Base-by-base conservation (phyloP, 805 yeast species). In the Tetrapisispora phaffii region DNA sequence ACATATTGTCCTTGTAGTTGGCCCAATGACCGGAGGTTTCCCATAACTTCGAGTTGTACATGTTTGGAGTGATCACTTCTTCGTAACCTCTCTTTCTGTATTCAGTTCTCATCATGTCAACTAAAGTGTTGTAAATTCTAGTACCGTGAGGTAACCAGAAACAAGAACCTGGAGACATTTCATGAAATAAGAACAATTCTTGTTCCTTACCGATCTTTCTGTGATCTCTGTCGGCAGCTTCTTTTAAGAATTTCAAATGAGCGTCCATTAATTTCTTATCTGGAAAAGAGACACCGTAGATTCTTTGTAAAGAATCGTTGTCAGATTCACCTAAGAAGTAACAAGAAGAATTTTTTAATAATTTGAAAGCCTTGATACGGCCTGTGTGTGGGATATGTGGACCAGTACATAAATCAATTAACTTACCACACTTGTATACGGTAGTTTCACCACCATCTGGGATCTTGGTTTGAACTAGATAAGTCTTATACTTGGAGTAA, bases 101-200 rank as follows among this genome's bases (percentile, higher is more conserved):
- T 72, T 93, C 95, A 44, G 67, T 63, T 70, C 90, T 79, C 70
- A 93, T 64, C 67, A 87, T 68, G 28, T 85, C 88, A 56, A 80
- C 79, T 66, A 93, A 74, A 48, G 86, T 78, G 69, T 86, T 86
- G 76, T 93, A 93, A 63, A 93, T 93, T 72, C 97, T 84, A 41
- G 99, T 81, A 69, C 99, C 99, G 62, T 90, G 98, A 42, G 99
- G 99, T 59, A 93, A 76, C 97, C 97, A 93, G 79, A 93, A 93
- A 49, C 95, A 89, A 34, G 94, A 80, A 54, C 99, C 99, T 45
- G 99, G 99, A 17, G 96, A 85, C 83, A 90, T 71, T 69, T 93
- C 98, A 68, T 93, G 80, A 78, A 93, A 93, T 69, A 82, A 79
- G 71, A 89, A 93, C 60, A 93, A 76, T 63, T 93, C 97, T 71